phyloP scores from a whole-genome alignment of 2,329 filamentous ascomycete species.

The Plectosphaerella plurivora region DNA sequence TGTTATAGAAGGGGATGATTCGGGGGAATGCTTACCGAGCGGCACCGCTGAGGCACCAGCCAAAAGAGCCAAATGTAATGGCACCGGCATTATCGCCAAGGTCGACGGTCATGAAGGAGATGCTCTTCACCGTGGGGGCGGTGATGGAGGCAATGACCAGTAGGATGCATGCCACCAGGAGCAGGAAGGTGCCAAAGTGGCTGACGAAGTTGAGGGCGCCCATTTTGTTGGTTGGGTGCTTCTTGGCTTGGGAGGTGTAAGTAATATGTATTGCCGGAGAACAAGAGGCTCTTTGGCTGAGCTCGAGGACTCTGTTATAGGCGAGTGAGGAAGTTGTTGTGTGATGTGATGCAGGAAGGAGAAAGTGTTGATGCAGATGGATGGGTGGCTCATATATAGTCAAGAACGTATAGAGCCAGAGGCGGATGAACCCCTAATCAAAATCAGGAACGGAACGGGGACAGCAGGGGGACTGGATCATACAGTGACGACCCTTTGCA shows the following conservation, averaged over 20 bases:
- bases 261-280: not conserved
- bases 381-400: too few relatives aligned
- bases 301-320: too few relatives aligned
- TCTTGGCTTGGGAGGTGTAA: not conserved
- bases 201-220: constrained; percentile 46
- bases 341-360: too few relatives aligned
- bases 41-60: constrained; percentile 42
- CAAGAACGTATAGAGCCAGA: too few relatives aligned
- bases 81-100: constrained; percentile 32
- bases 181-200: constrained; percentile 53
- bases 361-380: too few relatives aligned
- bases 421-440: too few relatives aligned
- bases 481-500: too few relatives aligned
- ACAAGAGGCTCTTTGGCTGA: not conserved
- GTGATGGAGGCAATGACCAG: constrained; percentile 56
- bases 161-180: constrained; percentile 50
- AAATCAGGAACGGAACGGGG: too few relatives aligned
- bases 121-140: constrained; percentile 51
- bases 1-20: too few relatives aligned
- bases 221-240: constrained; percentile 28
- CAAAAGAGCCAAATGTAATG: constrained; percentile 56
- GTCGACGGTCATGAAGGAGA: constrained; percentile 49
- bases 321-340: too few relatives aligned
- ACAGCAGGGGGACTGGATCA: too few relatives aligned
- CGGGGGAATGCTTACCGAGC: not conserved